Evolutionary conservation across 768 basidiomycete species (phyloP).

Genomic region (Auriculariales sp.): DNA sequence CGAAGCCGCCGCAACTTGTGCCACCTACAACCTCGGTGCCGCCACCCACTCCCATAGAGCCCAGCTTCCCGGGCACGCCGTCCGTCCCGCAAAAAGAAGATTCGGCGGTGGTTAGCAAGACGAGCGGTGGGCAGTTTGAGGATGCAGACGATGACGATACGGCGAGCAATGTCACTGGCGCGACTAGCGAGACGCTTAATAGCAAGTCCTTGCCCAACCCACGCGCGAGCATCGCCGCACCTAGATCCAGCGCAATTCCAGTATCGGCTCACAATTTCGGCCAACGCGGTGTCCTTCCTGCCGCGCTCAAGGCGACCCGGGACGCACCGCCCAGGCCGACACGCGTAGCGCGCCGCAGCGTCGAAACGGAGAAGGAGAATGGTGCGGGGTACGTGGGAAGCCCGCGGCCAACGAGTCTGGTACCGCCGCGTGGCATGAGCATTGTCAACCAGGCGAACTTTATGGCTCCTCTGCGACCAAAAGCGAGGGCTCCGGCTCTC

Average conservation of each 20-base stretch:
- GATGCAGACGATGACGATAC: conserved; percentile 21
- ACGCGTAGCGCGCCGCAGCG: conserved; percentile 21
- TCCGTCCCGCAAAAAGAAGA: too few species aligned
- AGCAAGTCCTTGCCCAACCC: too few species aligned
- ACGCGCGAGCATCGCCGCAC: too few species aligned
- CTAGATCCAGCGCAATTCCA: too few species aligned
- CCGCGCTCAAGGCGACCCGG: background rate
- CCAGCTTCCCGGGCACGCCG: too few species aligned
- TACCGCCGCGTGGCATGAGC: background rate
- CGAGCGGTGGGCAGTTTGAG: conserved; percentile 16
- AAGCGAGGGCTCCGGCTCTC: conserved; percentile 2
- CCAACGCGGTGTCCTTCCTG: too few species aligned
- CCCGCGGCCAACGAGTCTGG: background rate
- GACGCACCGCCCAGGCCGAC: conserved; percentile 3
- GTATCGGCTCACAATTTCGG: too few species aligned
- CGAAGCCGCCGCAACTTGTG: background rate
- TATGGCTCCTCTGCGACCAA: conserved; percentile 1
- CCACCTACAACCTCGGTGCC: background rate
- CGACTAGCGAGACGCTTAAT: too few species aligned
- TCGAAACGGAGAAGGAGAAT: conserved; percentile 49
- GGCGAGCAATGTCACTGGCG: background rate
- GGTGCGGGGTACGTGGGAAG: conserved; percentile 1
- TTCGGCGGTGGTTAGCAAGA: too few species aligned
- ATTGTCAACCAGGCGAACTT: background rate
- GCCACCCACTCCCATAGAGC: background rate